Evolutionary conservation across 106 monocot genomes (phyloP), one percentile per base, ranked within the genome.

Genomic region (Amphibolis antarctica): DNA sequence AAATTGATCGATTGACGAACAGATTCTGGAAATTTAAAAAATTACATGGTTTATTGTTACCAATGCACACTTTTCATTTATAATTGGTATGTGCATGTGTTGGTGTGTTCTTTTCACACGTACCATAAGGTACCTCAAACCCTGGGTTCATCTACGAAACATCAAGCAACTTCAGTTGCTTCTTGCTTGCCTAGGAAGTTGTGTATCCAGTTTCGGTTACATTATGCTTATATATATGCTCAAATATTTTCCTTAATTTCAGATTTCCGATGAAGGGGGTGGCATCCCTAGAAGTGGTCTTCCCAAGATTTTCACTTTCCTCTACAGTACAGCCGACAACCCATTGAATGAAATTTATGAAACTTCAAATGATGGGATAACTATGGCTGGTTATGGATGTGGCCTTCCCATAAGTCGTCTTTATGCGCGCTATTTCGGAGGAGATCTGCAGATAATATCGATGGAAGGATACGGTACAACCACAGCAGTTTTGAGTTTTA

Each of bases 261-360:
- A 99, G 98, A 85, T 99, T 46, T 91, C 91, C 23, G 98, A 99
- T 71, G 98, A 99, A 83, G 98, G 98, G n/a, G 98, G 98, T 69
- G 98, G 98, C 12, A 99, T 99, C 68, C 62, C 82, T 42, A 80
- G 98, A 60, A 99, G 98, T 64, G 98, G 98, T 9, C 98, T 99
- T 63, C 70, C 87, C 12, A 99, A 77, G 54, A 91, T 99, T 55
- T 99, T 99, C 57, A 88, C 98, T 0, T 99, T 92, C 66, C 78
- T 99, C 17, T 99, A 99, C 52, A 91, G 87, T 46, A 99, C 98
- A 19, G 98, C 98, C 47, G 86, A 82, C 64, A 76, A 78, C 71
- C 88, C 83, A 49, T 36, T 79, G 10, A 82, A 88, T 61, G 85
- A 85, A 71, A 72, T 78, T 54, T 77, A 65, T 59, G 65, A 42